Conservation (phyloP, 2,329 filamentous ascomycete genomes). For the Graphilbum ipis-grandicollis region DNA sequence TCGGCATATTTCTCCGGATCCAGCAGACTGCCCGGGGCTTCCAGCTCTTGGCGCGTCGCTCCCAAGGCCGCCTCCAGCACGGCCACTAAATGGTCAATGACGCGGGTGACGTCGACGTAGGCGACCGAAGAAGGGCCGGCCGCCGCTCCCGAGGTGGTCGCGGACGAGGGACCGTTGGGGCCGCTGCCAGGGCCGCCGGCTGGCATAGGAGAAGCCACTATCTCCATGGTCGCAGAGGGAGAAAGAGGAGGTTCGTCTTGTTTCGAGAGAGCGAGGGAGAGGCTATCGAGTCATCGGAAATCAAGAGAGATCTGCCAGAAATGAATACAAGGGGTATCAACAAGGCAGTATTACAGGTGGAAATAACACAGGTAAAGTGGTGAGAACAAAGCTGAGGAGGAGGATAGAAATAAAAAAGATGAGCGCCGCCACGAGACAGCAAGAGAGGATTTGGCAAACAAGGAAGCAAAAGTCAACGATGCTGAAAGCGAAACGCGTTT, state of each 20-base stretch:
- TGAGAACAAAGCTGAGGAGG: too few relatives aligned
- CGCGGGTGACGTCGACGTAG: conserved; percentile 46
- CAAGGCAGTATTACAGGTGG: too few relatives aligned
- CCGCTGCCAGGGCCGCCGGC: conserved; percentile 12
- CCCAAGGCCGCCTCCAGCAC: conserved; percentile 60
- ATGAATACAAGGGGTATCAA: too few relatives aligned
- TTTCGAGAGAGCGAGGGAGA: not conserved
- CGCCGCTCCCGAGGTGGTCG: not conserved
- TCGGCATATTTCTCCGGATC: conserved; percentile 55
- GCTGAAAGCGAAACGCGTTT: too few relatives aligned
- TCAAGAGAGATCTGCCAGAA: too few relatives aligned
- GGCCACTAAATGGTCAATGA: conserved; percentile 55
- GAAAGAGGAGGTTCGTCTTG: not conserved
- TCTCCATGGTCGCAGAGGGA: conserved; percentile 26
- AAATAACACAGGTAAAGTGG: too few relatives aligned
- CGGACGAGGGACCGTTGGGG: not conserved
- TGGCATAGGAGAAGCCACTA: conserved; percentile 23
- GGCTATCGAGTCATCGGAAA: not conserved
- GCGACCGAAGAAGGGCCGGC: conserved; percentile 23
- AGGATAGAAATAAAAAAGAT: too few relatives aligned
- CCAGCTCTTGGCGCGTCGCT: conserved; percentile 60
- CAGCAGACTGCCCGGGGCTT: conserved; percentile 66
- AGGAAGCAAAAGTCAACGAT: too few relatives aligned
- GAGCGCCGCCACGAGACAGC: too few relatives aligned
- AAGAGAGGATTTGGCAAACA: too few relatives aligned